Evolutionary conservation across 208 protist species (phyloP).

Genomic region (Leishmania turanica): DNA sequence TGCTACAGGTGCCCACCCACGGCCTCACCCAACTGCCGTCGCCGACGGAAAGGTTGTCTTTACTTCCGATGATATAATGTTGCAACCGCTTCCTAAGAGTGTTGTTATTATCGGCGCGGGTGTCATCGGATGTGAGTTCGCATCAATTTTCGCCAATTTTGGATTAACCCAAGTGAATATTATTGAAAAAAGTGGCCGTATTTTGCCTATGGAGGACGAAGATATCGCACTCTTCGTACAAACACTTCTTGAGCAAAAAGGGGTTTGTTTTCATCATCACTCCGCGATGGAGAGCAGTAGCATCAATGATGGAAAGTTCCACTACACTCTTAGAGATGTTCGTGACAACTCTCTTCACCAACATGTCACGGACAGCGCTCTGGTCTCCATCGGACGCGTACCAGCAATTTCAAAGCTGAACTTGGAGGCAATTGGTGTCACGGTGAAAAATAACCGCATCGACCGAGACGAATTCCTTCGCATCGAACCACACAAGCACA

Average conservation of each 20-base stretch:
- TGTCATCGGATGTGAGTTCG: constrained; percentile 93
- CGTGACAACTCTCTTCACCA: constrained; percentile 38
- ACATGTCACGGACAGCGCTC: constrained; percentile 75
- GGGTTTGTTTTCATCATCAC: constrained; percentile 86
- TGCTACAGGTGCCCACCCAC: constrained; percentile 78
- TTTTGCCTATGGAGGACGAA: constrained; percentile 91
- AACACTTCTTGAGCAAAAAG: constrained; percentile 68
- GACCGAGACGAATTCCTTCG: constrained; percentile 69
- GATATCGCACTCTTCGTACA: constrained; percentile 89
- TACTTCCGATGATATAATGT: constrained; percentile 92
- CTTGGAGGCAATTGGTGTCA: constrained; percentile 59
- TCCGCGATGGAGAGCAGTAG: constrained; percentile 69
- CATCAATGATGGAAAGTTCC: constrained; percentile 73
- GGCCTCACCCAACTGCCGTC: constrained; percentile 65
- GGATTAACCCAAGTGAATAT: constrained; percentile 84
- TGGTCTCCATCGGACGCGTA: constrained; percentile 90
- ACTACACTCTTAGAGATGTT: constrained; percentile 77
- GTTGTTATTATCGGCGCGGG: constrained; percentile 92
- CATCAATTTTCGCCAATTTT: constrained; percentile 92
- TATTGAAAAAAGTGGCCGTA: constrained; percentile 84
- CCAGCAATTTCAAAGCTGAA: constrained; percentile 60
- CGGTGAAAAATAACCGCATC: constrained; percentile 46
- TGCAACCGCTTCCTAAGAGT: constrained; percentile 82
- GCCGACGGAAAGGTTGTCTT: constrained; percentile 86
- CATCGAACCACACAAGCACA: constrained; percentile 73